phyloP scores from a whole-genome alignment of 2,329 filamentous ascomycete species.

The Stagonosporopsis cucurbitacearum region DNA sequence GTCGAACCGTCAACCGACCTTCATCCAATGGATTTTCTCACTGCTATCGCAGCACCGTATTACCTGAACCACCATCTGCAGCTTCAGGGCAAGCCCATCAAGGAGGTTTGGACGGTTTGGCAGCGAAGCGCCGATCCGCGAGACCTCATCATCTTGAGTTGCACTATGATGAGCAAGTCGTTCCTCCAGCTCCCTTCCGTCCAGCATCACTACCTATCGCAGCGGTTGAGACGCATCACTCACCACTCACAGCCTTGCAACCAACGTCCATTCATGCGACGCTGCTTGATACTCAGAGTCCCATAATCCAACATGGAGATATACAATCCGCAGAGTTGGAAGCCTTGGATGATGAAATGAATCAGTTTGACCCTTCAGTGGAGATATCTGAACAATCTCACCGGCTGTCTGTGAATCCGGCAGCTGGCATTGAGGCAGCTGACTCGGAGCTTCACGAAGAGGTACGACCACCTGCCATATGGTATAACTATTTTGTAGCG shows the following conservation, averaged over 20 bases:
- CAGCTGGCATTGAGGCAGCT: background rate
- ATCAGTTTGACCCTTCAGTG: background rate
- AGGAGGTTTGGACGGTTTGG: too few species aligned
- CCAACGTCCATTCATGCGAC: background rate
- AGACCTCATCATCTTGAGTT: background rate
- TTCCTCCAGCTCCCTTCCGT: background rate
- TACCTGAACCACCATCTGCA: background rate
- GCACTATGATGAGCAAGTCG: background rate
- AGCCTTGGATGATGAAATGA: background rate
- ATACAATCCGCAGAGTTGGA: background rate
- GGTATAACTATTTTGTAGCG: background rate
- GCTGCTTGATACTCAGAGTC: background rate
- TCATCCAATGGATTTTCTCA: background rate
- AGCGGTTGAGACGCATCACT: background rate
- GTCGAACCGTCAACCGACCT: too few species aligned
- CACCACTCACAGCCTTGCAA: background rate
- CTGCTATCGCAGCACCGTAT: background rate
- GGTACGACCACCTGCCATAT: background rate
- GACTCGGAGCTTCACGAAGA: background rate
- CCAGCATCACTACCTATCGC: background rate
- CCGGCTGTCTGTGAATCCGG: background rate
- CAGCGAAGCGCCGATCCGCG: background rate
- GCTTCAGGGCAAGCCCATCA: background rate
- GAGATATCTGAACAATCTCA: background rate
- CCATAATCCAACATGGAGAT: background rate